Evolutionary conservation across 2,329 filamentous ascomycete species (phyloP).

Genomic region (Ramularia collo-cygni): DNA sequence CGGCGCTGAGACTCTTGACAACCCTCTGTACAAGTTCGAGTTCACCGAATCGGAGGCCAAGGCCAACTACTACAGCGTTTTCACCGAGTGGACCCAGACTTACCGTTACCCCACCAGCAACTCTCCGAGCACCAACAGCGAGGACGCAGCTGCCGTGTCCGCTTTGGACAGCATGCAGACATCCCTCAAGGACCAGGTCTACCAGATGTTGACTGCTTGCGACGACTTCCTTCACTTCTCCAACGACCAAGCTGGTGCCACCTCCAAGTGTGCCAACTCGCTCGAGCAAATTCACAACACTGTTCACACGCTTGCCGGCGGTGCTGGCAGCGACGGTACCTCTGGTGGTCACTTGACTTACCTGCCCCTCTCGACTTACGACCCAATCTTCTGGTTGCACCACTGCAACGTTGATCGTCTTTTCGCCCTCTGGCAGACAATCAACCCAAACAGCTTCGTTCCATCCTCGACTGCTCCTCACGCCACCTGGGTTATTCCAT

Average conservation of each 20-base stretch:
- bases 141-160: conserved; percentile 6
- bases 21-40: conserved; percentile 17
- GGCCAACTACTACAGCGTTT: conserved; percentile 19
- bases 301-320: conserved; percentile 23
- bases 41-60: conserved; percentile 8
- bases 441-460: conserved; percentile 65
- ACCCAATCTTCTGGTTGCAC: conserved; percentile 71
- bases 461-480: conserved; percentile 45
- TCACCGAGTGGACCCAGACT: conserved; percentile 20
- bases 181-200: conserved; percentile 23
- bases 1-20: conserved; percentile 14
- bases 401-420: conserved; percentile 67
- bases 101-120: conserved; percentile 23
- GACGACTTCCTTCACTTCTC: conserved; percentile 21
- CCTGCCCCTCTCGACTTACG: conserved; percentile 65
- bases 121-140: conserved; percentile 12
- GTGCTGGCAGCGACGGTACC: conserved; percentile 4
- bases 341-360: conserved; percentile 58
- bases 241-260: conserved; percentile 21
- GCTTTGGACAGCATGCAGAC: conserved; percentile 16
- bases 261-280: conserved; percentile 20
- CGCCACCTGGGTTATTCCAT: conserved; percentile 53
- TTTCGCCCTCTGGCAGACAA: conserved; percentile 67
- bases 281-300: conserved; percentile 28
- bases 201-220: conserved; percentile 25